Base-by-base conservation (phyloP, 208 protist genomes). In the Acanthamoeba triangularis region DNA sequence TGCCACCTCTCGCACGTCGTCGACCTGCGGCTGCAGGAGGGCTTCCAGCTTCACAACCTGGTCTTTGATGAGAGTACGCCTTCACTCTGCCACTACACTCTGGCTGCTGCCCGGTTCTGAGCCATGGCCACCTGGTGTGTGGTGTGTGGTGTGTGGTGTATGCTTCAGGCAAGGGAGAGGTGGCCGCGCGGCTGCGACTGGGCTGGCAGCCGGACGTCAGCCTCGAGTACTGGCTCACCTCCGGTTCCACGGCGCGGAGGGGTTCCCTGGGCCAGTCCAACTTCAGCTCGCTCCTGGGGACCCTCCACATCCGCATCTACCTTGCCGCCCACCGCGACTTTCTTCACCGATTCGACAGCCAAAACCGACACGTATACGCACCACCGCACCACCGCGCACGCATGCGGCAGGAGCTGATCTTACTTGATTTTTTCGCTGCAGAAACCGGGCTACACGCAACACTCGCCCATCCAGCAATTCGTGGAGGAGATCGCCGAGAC, bases 11-110 rank as follows among this genome's bases (percentile, higher is more conserved):
- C 41, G 25, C 87, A 93, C 37, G 87, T 93, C 63, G 25, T 93
- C 63, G 87, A 93, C 41, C 87, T 93, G 25, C 87, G 87, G 8
- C 87, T 93, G 11, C 87, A 93, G 67, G 87, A 93, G 65, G 87
- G 87, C 41, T 93, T 93, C 87, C 37, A 93, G 20, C 59, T 76
- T 5, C 87, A 78, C 87, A 93, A 93, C 37, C 49, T 93, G 49
- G 78, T 85, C 28, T 85, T 85, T 37, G 78, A 85, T 16, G 49
- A 85, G 5, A 59, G 78, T 85, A 59, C 44, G 78, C 35, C n/a
- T 18, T 44, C 33, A 33, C 33, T 85, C 47, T 0, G 10, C 10
- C 44, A 28, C 47, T 28, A 0, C 76, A 85, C 28, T 18, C 16
- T 84, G 41, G n/a, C 30, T 52, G 3, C 41, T 47, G 41, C 41